These are phyloP conservation scores for Cryptosporidium baileyi DNA, from an alignment of 169 alveolate genomes.

Conservation along the genomic window DNA sequence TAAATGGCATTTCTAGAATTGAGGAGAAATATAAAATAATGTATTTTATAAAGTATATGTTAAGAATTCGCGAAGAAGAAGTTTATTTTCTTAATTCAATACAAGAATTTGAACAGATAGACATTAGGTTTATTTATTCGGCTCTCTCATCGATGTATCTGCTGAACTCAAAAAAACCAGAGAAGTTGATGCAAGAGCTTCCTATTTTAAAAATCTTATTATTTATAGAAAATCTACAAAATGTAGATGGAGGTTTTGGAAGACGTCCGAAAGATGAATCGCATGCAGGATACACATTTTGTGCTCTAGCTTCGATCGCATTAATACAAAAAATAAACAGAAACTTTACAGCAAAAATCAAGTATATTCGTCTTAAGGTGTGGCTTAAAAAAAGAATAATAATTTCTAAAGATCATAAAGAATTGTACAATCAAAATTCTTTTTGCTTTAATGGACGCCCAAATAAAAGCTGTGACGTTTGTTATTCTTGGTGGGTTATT, in stretches of 20 bases:
- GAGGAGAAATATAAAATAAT: neutral
- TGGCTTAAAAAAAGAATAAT: constrained; percentile 66
- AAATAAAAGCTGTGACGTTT: constrained; percentile 73
- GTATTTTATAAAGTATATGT: neutral
- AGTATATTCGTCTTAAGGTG: constrained; percentile 6
- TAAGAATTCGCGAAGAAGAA: neutral
- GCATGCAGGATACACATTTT: constrained; percentile 76
- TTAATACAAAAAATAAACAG: constrained; percentile 14
- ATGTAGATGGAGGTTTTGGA: constrained; percentile 75
- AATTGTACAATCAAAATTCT: constrained; percentile 5
- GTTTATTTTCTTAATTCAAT: constrained; percentile 1
- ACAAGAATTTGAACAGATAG: neutral
- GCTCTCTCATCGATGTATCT: constrained; percentile 1
- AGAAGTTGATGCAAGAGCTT: neutral
- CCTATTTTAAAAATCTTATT: neutral
- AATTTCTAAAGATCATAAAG: constrained; percentile 67
- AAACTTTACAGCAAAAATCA: neutral
- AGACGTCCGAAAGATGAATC: constrained; percentile 74
- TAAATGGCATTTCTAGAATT: neutral
- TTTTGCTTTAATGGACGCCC: constrained; percentile 74
- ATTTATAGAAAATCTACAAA: constrained; percentile 6
- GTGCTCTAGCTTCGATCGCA: constrained; percentile 72
- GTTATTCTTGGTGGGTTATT: constrained; percentile 77
- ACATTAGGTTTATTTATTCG: constrained; percentile 39
- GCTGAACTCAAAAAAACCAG: neutral